phyloP scores from a whole-genome alignment of 1,139 yeast genomes.

The Candida mesenterica region DNA sequence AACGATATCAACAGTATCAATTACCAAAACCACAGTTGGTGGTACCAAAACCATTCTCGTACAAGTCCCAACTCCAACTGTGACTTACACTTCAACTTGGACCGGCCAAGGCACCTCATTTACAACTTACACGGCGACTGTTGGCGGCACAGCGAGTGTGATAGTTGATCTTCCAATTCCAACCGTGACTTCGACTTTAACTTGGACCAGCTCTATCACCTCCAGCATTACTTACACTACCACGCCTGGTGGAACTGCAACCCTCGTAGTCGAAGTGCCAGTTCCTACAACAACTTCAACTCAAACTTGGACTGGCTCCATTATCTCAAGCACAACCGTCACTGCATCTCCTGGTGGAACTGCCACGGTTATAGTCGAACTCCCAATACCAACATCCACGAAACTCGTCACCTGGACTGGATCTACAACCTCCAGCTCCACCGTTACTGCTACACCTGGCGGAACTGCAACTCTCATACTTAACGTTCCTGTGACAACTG shows the following conservation, averaged over 20 bases:
- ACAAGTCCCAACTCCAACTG: constrained; percentile 6
- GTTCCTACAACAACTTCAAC: constrained; percentile 3
- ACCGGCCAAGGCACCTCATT: constrained; percentile 10
- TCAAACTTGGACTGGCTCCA: constrained; percentile 2
- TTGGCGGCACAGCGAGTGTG: constrained; percentile 4
- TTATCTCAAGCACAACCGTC: constrained; percentile 1
- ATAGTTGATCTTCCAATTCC: constrained; percentile 11
- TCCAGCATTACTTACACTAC: constrained; percentile 6
- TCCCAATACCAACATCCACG: constrained; percentile 2
- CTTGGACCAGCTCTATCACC: constrained; percentile 7
- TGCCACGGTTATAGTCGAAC: constrained; percentile 3
- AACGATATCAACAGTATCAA: constrained; percentile 15
- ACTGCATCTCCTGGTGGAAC: constrained; percentile 2
- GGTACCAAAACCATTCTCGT: constrained; percentile 6
- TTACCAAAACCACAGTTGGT: constrained; percentile 6
- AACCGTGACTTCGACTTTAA: constrained; percentile 5
- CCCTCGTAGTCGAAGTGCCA: constrained; percentile 2
- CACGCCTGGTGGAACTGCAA: constrained; percentile 14
- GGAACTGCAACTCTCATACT: no score
- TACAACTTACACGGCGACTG: constrained; percentile 5
- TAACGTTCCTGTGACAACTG: no score
- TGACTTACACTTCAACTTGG: constrained; percentile 14
- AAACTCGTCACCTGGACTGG: constrained; percentile 3
- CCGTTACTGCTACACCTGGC: no score
- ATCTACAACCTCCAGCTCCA: constrained; percentile 10